phyloP scores from a whole-genome alignment of 495 filamentous ascomycete genomes.

The Geoglossum glabrum region DNA sequence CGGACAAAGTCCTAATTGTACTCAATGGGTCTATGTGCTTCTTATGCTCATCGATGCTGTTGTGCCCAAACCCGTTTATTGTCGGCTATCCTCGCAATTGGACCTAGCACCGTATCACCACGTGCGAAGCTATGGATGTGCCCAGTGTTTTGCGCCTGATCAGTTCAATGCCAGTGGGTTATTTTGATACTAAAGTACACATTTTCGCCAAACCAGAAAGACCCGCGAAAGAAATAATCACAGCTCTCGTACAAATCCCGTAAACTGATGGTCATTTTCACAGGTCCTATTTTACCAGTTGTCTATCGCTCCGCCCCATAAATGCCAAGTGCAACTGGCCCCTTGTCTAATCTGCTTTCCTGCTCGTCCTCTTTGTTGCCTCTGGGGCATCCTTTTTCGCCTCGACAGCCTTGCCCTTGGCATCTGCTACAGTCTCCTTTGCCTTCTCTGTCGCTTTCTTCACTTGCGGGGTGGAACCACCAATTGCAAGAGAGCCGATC shows the following conservation, averaged over 20 bases:
- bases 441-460: slow-evolving; percentile 44
- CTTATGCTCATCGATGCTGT: too few species aligned
- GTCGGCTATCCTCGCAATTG: background rate
- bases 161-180: background rate
- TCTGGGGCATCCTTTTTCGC: slow-evolving; percentile 46
- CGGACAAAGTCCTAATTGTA: background rate
- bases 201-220: background rate
- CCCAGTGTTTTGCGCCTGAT: background rate
- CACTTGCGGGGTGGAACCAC: slow-evolving; percentile 29
- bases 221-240: background rate
- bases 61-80: too few species aligned
- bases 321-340: background rate
- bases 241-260: background rate
- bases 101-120: too few species aligned
- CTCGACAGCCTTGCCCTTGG: slow-evolving; percentile 64
- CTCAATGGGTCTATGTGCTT: background rate
- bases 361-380: background rate
- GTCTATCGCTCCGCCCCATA: background rate
- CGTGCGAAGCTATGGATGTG: too few species aligned
- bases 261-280: background rate
- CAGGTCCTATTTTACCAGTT: background rate
- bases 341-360: background rate
- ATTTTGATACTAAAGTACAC: slow-evolving; percentile 1
- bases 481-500: slow-evolving; percentile 23
- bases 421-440: slow-evolving; percentile 48